Base-by-base conservation (phyloP, 345 rosid genomes). In the Eucalyptus grandis region DNA sequence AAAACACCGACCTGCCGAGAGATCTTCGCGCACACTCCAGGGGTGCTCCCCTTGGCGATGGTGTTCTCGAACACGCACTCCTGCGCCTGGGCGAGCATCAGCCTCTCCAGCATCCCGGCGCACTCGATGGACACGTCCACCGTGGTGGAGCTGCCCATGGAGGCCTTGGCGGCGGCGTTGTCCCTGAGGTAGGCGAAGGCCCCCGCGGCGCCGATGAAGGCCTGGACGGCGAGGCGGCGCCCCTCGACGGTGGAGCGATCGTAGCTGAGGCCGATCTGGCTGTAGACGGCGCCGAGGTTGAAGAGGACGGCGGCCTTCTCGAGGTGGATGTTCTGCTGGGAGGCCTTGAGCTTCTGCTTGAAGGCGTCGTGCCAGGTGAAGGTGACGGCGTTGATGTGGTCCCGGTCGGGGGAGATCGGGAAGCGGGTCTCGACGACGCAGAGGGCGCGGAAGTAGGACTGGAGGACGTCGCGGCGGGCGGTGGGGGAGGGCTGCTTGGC, bases 61-160 rank as follows among this genome's bases (percentile, higher is more conserved):
- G 98, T 93, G 67, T 97, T 98, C 93, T 98, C 99, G 82, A 98
- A 98, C 27, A 98, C 99, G 89, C 98, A 96, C 92, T 98, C 99
- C 90, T 98, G 99, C 51, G 98, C 99, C 90, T 98, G 98, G 14
- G 99, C 99, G 53, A 97, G 91, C 98, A 98, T 98, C 92, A 98
- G 88, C 91, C 98, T 90, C 92, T 98, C 99, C 92, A 98, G 90
- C 99, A 98, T 98, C 60, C 98, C 98, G 6, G 92, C 96, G 49
- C 99, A 98, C 94, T 97, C 99, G 88, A 95, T 94, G 80, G 98
- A 94, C 88, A 98, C 87, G 89, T 98, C 99, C 86, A 98, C 94
- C 14, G 99, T 98, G 53, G 96, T 93, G 37, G 96, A 95, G 85
- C 93, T 93, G 77, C 97, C 99, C 62, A 94, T 92, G 17, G 96